Evolutionary conservation across 1,284 basidiomycete species (phyloP), one percentile per base, ranked within the genome.

Genomic region (Ustilago esculenta): DNA sequence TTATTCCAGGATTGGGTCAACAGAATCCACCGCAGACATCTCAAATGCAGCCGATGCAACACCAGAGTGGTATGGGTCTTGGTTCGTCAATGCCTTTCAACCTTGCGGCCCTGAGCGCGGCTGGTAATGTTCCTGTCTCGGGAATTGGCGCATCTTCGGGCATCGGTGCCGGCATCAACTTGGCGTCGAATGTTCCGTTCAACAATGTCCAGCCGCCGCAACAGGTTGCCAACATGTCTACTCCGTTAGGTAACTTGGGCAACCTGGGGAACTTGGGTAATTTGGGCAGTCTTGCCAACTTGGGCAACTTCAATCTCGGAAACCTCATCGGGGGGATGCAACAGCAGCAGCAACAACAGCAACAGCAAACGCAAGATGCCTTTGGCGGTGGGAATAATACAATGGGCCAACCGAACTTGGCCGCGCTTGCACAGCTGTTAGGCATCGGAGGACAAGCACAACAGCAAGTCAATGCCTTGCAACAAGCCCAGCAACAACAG

Each of bases 1-100:
- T 12, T 9, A 5, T 10, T n/a, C 18, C 42, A 40, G 27, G n/a
- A n/a, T 18, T 2, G 32, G 36, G 25, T 20, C 17, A 34, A 5
- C 33, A 37, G 32, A 36, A 33, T 12, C 46, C 24, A 27, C 46
- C 17, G 18, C 30, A 10, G 9, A 39, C n/a, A 23, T 15, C 23
- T 17, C 54, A 44, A n/a, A 20, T 3, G 12, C 47, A 46, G 18
- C 34, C 17, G 41, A 46, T 18, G 27, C 15, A 30, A 6, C 41
- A 3, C 21, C 44, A n/a, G 33, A 55, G 33, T 8, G 60, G 59
- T 0, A 69, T 69, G 66, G 66, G 66, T 8, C 39, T 69, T 0
- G 66, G 66, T 20, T 63, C 66, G 3, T 69, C 66, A 11, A 64
- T 69, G 66, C 66, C 66, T 1, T 69, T 69, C 47, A 69, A 69